phyloP scores from a whole-genome alignment of 1,139 yeast genomes.

The Ogataea hybrid region DNA sequence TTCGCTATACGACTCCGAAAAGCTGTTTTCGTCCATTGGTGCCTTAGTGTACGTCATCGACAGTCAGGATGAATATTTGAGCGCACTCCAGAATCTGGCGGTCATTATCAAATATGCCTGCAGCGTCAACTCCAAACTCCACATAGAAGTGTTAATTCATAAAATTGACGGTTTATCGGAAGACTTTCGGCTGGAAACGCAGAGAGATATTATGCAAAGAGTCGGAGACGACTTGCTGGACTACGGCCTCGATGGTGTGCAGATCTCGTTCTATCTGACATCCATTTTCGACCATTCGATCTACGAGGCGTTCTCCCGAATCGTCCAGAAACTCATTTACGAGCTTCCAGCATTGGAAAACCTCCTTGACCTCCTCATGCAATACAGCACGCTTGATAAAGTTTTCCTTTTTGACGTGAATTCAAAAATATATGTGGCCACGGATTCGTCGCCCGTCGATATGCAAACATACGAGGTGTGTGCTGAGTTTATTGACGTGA shows the following conservation, averaged over 20 bases:
- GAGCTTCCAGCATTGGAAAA: conserved; percentile 88
- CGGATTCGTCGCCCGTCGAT: conserved; percentile 94
- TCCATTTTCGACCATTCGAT: conserved; percentile 95
- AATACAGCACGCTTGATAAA: conserved; percentile 87
- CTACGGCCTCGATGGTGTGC: conserved; percentile 87
- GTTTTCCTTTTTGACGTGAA: conserved; percentile 89
- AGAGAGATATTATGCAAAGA: conserved; percentile 93
- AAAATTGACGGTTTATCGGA: conserved; percentile 94
- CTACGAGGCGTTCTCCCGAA: conserved; percentile 91
- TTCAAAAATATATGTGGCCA: conserved; percentile 94
- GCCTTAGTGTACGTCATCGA: conserved; percentile 94
- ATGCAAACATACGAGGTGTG: conserved; percentile 95
- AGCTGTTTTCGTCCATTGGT: conserved; percentile 80
- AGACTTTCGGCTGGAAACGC: conserved; percentile 91
- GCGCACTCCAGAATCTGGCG: conserved; percentile 85
- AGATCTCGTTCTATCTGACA: conserved; percentile 86
- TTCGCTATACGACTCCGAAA: conserved; percentile 63
- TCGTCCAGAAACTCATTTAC: conserved; percentile 85
- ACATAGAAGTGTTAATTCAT: conserved; percentile 90
- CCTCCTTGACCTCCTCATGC: conserved; percentile 83
- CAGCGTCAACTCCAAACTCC: conserved; percentile 79
- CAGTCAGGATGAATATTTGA: conserved; percentile 90
- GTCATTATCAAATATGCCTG: conserved; percentile 88
- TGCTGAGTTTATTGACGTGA: conserved; percentile 93
- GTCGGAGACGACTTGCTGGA: conserved; percentile 91